Conservation (phyloP, 2,329 filamentous ascomycete genomes). For the Colletotrichum sublineola region DNA sequence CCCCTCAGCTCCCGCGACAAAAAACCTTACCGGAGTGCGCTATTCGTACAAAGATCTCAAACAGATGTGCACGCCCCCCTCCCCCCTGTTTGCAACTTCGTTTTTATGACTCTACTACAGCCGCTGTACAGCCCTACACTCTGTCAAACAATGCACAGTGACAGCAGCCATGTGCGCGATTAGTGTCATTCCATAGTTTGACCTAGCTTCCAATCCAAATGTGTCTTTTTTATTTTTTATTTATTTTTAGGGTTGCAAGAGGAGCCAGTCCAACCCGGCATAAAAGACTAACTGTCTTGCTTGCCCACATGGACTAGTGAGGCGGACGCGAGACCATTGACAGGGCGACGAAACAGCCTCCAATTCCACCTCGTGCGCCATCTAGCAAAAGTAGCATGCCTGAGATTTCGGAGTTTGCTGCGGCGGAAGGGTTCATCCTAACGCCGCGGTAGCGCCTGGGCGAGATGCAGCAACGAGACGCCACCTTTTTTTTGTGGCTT, state of each 20-base stretch:
- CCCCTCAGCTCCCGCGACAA: neutral
- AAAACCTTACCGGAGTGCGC: neutral
- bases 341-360: conserved; percentile 15
- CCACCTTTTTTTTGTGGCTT: neutral
- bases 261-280: conserved; percentile 23
- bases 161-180: conserved; percentile 33
- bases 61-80: conserved; percentile 43
- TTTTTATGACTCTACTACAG: conserved; percentile 34
- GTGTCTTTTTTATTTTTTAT: neutral
- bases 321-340: conserved; percentile 20
- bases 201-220: neutral
- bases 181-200: conserved; percentile 8
- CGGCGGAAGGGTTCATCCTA: conserved; percentile 21
- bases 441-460: conserved; percentile 19
- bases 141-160: conserved; percentile 38
- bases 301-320: conserved; percentile 24
- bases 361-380: neutral
- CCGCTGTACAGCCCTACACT: conserved; percentile 36
- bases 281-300: conserved; percentile 17
- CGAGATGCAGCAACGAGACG: conserved; percentile 18
- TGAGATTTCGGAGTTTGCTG: neutral
- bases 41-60: conserved; percentile 44
- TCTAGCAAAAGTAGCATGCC: neutral
- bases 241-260: neutral
- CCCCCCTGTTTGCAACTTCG: conserved; percentile 41